These are phyloP conservation scores for Dalbergia cochinchinensis DNA, from an alignment of 306 rosid genomes.

Conservation along the genomic window DNA sequence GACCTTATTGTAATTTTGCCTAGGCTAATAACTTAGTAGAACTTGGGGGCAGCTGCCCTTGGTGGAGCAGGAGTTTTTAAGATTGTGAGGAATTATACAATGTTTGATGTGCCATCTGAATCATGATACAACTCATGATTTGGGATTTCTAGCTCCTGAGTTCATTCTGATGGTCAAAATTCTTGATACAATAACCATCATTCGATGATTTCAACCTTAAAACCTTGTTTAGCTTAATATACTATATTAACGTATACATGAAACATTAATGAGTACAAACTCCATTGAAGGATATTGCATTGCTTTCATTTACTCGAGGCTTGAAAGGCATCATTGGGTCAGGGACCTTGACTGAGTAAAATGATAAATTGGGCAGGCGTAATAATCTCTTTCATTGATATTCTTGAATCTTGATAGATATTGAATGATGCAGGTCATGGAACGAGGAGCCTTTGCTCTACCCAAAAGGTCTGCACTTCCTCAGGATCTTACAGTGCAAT, in stretches of 20 bases:
- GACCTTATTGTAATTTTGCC: slow-evolving; percentile 15
- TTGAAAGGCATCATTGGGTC: slow-evolving; percentile 8
- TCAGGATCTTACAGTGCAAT: slow-evolving; percentile 43
- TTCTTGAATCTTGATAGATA: slow-evolving; percentile 41
- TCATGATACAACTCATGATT: not conserved
- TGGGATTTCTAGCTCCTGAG: not conserved
- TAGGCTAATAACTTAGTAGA: slow-evolving; percentile 17
- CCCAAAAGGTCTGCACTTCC: slow-evolving; percentile 49
- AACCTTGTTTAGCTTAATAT: not conserved
- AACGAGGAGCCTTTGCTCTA: slow-evolving; percentile 48
- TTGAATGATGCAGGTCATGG: slow-evolving; percentile 56
- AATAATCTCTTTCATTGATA: slow-evolving; percentile 22
- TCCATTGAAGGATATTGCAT: slow-evolving; percentile 12
- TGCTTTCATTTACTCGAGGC: not conserved
- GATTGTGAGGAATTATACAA: not conserved
- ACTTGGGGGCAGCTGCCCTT: slow-evolving; percentile 12
- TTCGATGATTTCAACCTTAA: slow-evolving; percentile 5
- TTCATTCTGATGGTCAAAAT: not conserved
- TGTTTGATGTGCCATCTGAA: not conserved
- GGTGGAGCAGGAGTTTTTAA: not conserved
- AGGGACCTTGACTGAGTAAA: slow-evolving; percentile 14
- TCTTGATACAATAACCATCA: slow-evolving; percentile 21
- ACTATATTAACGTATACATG: not conserved
- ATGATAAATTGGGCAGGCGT: slow-evolving; percentile 37
- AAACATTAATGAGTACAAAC: not conserved